Base-by-base conservation (phyloP, 2,329 filamentous ascomycete species). In the Penicillium sp. region DNA sequence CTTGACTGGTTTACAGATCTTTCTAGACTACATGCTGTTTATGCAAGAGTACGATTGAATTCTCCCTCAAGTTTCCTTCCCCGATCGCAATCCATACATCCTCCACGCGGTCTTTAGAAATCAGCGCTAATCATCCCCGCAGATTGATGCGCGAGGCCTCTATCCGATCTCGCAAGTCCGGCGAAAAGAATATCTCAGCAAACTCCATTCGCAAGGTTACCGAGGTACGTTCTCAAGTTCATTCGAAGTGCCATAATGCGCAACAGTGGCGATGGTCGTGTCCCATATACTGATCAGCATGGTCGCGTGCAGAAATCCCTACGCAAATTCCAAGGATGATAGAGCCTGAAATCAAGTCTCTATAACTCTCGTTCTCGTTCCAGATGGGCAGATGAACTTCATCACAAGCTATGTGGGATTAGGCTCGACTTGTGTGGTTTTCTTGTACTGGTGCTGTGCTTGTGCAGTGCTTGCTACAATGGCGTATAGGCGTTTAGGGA, bases 1-100 rank as follows among this genome's bases (percentile, higher is more conserved):
- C 25, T 26, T 20, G 11, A 14, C n/a, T 43, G 18, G 18, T 25
- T 41, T 6, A 29, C 62, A 94, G 90, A 88, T 95, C 59, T 95
- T 90, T 67, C 80, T 96, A 55, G 86, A 94, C 69, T 95, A 95
- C 62, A 84, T 90, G 61, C 80, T 94, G 1, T 95, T 96, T 64
- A 87, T 96, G 68, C 80, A 85, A 71, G 81, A 84, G 82, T 85
- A 74, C 60, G 80, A 71, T 40, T 15, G 2, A 15, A 26, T 29
- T 15, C 33, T n/a, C 29, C 15, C n/a, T 27, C 29, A 27, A 37
- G 29, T 12, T 26, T 41, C 46, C 23, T 18, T 23, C 7, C 18
- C 8, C 15, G n/a, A 51, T 41, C 35, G 43, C 50, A n/a, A 33
- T 12, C n/a, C 6, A 27, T 31, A 33, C 11, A 14, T 11, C 20